Evolutionary conservation across 768 basidiomycete genomes (phyloP).

Genomic region (Boletus pseudopeckii): DNA sequence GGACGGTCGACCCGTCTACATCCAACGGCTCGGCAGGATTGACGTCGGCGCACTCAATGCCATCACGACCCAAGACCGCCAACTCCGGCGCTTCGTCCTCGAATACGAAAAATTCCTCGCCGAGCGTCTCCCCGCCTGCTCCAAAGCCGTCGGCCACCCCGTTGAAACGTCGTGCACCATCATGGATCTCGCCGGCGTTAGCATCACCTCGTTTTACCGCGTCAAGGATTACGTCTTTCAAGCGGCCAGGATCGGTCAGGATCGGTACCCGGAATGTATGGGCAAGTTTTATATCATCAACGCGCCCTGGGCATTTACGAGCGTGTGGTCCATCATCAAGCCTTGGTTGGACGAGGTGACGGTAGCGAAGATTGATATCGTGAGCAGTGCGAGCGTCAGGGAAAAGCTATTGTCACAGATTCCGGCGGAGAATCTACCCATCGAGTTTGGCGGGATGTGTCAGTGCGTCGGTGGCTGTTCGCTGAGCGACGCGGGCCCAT

Average conservation of each 20-base stretch:
- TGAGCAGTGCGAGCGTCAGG: slow-evolving; percentile 66
- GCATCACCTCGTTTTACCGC: slow-evolving; percentile 75
- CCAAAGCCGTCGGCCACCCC: slow-evolving; percentile 69
- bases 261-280: slow-evolving; percentile 92
- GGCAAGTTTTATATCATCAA: slow-evolving; percentile 99
- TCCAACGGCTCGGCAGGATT: slow-evolving; percentile 88
- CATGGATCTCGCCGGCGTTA: slow-evolving; percentile 77
- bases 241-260: slow-evolving; percentile 78
- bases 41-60: slow-evolving; percentile 81
- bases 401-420: slow-evolving; percentile 79
- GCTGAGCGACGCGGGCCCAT: slow-evolving; percentile 87
- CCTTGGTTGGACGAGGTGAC: slow-evolving; percentile 95
- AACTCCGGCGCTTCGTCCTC: slow-evolving; percentile 80
- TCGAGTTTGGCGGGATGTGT: slow-evolving; percentile 82
- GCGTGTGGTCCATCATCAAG: slow-evolving; percentile 87
- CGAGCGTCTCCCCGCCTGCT: slow-evolving; percentile 79
- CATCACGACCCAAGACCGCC: slow-evolving; percentile 82
- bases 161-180: slow-evolving; percentile 98
- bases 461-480: slow-evolving; percentile 78
- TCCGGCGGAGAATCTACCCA: slow-evolving; percentile 76
- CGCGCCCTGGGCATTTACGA: slow-evolving; percentile 87
- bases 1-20: slow-evolving; percentile 95
- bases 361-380: slow-evolving; percentile 89
- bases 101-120: slow-evolving; percentile 91
- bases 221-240: slow-evolving; percentile 89